A percentile compares a stretch with the other conserved stretches of the same genome.
phyloP scores from a whole-genome alignment of 2,329 filamentous ascomycete genomes.

The Tolypocladium pustulatum region DNA sequence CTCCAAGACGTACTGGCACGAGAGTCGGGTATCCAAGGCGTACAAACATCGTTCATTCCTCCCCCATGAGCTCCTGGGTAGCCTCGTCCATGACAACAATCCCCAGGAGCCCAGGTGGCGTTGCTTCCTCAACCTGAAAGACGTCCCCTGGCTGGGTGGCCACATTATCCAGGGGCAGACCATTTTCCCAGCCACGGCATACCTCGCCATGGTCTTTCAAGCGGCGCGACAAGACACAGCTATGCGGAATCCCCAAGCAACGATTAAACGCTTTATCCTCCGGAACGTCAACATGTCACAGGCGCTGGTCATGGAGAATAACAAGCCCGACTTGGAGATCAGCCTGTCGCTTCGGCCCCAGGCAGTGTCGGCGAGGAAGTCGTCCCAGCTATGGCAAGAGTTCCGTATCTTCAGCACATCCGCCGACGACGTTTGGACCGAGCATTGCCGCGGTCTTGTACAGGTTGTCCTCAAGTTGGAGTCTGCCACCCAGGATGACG shows the following conservation, averaged over 20 bases:
- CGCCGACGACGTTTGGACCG: conserved; percentile 10
- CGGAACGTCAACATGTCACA: conserved; percentile 11
- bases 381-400: conserved; percentile 9
- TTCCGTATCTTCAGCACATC: conserved; percentile 12
- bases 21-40: conserved; percentile 8
- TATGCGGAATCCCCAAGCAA: conserved; percentile 3
- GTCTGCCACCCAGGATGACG: conserved; percentile 2
- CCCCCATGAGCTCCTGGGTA: conserved; percentile 7
- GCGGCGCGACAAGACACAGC: conserved; percentile 7
- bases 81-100: conserved; percentile 4
- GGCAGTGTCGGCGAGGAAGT: conserved; percentile 7
- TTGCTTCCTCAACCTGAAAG: neutral
- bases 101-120: conserved; percentile 8
- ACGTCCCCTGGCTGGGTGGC: conserved; percentile 23
- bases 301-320: conserved; percentile 8
- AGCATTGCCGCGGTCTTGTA: conserved; percentile 16
- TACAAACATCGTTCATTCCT: conserved; percentile 1
- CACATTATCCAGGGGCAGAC: conserved; percentile 19
- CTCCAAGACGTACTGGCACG: conserved; percentile 11
- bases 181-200: conserved; percentile 26
- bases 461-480: conserved; percentile 3
- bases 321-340: conserved; percentile 7
- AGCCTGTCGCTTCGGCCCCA: conserved; percentile 8
- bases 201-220: conserved; percentile 21
- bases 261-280: conserved; percentile 8